Evolutionary conservation across 2,329 filamentous ascomycete species (phyloP).

Genomic region (Botrytis elliptica): DNA sequence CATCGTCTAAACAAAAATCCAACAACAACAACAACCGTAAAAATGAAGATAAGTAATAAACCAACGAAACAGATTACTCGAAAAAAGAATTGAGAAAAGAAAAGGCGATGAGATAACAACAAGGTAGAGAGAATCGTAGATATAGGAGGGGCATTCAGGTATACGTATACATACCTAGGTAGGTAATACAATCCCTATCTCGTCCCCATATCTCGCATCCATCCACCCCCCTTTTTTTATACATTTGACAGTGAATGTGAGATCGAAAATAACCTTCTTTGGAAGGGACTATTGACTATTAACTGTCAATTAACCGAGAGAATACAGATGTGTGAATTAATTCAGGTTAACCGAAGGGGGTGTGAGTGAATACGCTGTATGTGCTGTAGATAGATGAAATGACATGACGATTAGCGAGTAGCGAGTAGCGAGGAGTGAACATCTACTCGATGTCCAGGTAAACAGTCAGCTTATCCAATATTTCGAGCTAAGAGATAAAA

Average conservation of each 20-base stretch:
- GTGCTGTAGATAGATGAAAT: neutral
- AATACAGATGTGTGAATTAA: neutral
- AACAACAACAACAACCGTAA: neutral
- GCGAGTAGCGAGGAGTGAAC: neutral
- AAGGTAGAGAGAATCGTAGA: neutral
- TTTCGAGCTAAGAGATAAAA: neutral
- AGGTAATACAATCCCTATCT: neutral
- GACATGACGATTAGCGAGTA: neutral
- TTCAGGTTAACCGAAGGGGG: neutral
- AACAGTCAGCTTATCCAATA: neutral
- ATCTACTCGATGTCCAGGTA: neutral
- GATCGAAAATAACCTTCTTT: no score
- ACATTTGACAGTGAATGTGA: neutral
- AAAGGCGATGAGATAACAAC: neutral
- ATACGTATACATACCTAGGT: no score
- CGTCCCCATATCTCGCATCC: neutral
- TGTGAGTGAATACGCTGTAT: neutral
- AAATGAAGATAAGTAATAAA: neutral
- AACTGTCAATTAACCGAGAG: neutral
- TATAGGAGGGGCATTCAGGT: neutral
- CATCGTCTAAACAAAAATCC: neutral
- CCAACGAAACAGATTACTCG: accelerated
- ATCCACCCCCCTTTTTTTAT: neutral
- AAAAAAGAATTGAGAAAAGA: neutral
- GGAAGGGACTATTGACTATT: no score